Evolutionary conservation across 495 filamentous ascomycete species (phyloP).

Genomic region (Niebla homalea): DNA sequence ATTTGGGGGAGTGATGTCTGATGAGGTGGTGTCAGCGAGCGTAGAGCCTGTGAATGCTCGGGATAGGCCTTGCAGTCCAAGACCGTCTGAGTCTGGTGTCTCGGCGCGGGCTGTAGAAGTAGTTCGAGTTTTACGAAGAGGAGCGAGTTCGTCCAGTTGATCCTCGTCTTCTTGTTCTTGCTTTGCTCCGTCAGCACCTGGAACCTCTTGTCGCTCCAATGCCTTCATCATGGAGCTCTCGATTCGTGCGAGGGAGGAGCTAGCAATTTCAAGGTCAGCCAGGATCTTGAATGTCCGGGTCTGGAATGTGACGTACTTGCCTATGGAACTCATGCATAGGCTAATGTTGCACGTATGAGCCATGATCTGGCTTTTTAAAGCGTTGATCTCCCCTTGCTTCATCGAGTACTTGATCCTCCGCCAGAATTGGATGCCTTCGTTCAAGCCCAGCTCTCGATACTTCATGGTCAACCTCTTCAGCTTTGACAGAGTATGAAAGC

Average conservation of each 20-base stretch:
- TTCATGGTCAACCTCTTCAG: slow-evolving; percentile 20
- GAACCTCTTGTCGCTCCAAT: slow-evolving; percentile 18
- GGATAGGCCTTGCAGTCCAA: slow-evolving; percentile 3
- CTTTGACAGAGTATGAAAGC: slow-evolving; percentile 19
- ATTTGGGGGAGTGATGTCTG: slow-evolving; percentile 2
- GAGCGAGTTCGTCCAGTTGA: slow-evolving; percentile 2
- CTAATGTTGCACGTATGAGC: slow-evolving; percentile 25
- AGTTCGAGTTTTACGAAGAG: slow-evolving; percentile 1
- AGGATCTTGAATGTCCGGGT: background rate
- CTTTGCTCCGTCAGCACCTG: background rate
- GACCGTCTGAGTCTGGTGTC: background rate
- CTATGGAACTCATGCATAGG: slow-evolving; percentile 27
- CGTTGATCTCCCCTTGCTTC: slow-evolving; percentile 23
- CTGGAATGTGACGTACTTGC: slow-evolving; percentile 21
- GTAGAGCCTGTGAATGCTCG: slow-evolving; percentile 10
- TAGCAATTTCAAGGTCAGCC: slow-evolving; percentile 7
- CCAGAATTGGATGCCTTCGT: slow-evolving; percentile 25
- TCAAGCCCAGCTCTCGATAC: slow-evolving; percentile 19
- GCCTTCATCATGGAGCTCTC: slow-evolving; percentile 19
- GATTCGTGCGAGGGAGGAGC: slow-evolving; percentile 20
- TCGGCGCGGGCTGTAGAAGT: background rate
- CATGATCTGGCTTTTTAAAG: slow-evolving; percentile 27
- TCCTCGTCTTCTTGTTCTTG: slow-evolving; percentile 1
- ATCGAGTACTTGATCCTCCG: slow-evolving; percentile 25
- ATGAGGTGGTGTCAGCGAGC: slow-evolving; percentile 2